These are phyloP conservation scores for Chlorella sp. DNA, from an alignment of 139 green algal species.

Conservation along the genomic window DNA sequence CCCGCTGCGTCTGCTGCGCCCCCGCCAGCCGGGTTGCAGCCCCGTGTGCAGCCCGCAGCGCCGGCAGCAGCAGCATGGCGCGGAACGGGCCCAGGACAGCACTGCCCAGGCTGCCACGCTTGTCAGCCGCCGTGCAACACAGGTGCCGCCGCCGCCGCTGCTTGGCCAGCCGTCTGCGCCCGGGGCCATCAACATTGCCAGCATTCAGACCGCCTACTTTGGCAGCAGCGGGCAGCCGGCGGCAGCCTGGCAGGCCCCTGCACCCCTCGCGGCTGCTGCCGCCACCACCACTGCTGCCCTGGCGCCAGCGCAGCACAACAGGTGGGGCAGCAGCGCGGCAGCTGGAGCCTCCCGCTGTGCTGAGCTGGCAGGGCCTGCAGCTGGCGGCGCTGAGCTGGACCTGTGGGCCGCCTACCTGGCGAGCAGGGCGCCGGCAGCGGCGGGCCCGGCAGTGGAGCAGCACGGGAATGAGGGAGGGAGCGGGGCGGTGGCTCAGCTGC, in stretches of 20 bases:
- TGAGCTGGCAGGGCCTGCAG: too few species aligned
- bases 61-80: not conserved
- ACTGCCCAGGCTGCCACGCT: not conserved
- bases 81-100: not conserved
- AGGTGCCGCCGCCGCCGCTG: not conserved
- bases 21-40: not conserved
- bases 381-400: not conserved
- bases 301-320: not conserved
- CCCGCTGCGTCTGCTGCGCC: conserved; percentile 20
- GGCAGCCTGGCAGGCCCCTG: not conserved
- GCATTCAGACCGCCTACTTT: conserved; percentile 4
- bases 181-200: not conserved
- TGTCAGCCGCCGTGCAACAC: not conserved
- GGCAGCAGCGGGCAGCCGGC: not conserved
- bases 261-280: not conserved
- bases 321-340: not conserved
- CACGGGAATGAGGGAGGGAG: too few species aligned
- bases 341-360: not conserved
- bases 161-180: too few species aligned
- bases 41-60: not conserved
- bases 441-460: not conserved
- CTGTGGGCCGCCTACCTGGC: conserved; percentile 19
- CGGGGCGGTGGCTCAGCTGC: not conserved
- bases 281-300: not conserved
- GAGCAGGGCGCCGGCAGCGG: not conserved